Conservation (phyloP, 257 asterid species). For the Paulownia fortunei region DNA sequence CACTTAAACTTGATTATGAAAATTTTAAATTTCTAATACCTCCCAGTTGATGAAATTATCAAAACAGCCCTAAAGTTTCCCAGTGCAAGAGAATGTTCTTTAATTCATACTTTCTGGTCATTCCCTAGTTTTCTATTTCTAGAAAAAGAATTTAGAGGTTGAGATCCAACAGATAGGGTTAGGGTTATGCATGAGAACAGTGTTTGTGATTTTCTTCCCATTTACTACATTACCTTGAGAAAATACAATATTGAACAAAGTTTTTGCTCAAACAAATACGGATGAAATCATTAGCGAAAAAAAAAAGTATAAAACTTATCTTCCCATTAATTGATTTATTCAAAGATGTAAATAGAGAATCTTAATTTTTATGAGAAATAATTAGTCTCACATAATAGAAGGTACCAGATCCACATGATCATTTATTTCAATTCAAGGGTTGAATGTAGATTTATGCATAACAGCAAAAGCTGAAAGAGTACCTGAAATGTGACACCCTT, state of each 20-base stretch:
- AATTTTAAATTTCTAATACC: neutral
- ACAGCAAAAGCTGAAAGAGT: constrained; percentile 27
- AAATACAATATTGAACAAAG: neutral
- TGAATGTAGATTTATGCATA: constrained; percentile 1
- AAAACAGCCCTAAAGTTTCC: neutral
- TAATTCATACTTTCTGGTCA: neutral
- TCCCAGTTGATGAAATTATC: neutral
- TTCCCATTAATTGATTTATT: constrained; percentile 9
- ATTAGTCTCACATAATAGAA: neutral
- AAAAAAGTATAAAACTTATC: neutral
- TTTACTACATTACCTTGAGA: neutral
- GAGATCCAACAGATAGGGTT: neutral
- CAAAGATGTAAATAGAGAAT: neutral
- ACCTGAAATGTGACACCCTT: constrained; percentile 98
- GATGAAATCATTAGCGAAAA: neutral
- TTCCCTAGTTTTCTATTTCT: neutral
- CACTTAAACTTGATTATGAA: neutral
- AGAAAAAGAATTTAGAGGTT: neutral
- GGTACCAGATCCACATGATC: neutral
- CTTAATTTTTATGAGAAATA: neutral
- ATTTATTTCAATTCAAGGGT: neutral
- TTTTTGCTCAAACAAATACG: neutral
- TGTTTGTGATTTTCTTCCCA: neutral
- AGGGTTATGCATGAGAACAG: neutral
- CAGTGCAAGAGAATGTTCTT: neutral